Evolutionary conservation across 139 green algal species (phyloP), one percentile per base, ranked within the genome.

Genomic region (Yamagishiella unicocca): DNA sequence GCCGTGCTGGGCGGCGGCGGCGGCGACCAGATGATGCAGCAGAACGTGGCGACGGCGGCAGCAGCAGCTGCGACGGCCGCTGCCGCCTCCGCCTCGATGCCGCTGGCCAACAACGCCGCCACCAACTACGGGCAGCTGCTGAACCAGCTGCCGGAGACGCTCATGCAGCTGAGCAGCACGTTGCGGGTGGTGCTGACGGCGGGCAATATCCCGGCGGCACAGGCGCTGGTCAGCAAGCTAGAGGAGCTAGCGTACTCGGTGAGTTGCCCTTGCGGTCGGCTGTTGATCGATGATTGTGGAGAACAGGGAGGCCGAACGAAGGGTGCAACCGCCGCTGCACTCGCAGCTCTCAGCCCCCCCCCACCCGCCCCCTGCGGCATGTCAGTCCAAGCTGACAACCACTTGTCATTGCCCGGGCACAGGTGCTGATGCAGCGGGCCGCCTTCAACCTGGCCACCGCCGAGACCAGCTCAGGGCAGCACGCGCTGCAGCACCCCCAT

Each of bases 191-290:
- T 85, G 61, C 79, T 85, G 79, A 64, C 40, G n/a, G 79, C 79
- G n/a, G 79, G 79, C 6, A 75, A 85, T 61, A 64, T 85, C 7
- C 37, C 33, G 10, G 79, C 79, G 79, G 79, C 79, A 19, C 61
- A 64, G 79, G 61, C 79, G 43, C 79, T 76, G 58, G 79, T 85
- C n/a, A 58, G 58, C 42, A 75, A 76, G 58, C 61, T 85, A 14
- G 79, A 85, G 31, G 79, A 85, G 79, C 61, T 85, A 17, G 79
- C 77, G 25, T 84, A 84, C 55, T 71, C 77, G 77, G 77, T 84
- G 29, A 64, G 77, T 40, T 55, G n/a, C n/a, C n/a, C n/a, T n/a
- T n/a, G n/a, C n/a, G n/a, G n/a, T n/a, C n/a, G n/a, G n/a, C n/a
- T n/a, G n/a, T n/a, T n/a, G n/a, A n/a, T n/a, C n/a, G n/a, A n/a